Conservation (phyloP, 768 basidiomycete genomes). For the Dendrothele bispora region DNA sequence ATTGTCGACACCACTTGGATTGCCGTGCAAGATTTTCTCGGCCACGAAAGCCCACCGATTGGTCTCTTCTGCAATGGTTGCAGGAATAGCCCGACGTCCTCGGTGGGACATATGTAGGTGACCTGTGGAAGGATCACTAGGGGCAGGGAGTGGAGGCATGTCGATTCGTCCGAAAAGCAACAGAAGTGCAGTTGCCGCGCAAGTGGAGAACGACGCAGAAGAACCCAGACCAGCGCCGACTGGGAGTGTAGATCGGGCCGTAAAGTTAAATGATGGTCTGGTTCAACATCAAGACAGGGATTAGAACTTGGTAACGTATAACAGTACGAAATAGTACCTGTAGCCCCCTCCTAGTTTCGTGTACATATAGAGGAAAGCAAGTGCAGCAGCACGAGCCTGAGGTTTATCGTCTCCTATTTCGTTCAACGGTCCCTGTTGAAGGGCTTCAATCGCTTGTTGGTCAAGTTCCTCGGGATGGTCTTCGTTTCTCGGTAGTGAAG, state of each 20-base stretch:
- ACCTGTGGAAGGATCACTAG: conserved; percentile 44
- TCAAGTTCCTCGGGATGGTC: conserved; percentile 70
- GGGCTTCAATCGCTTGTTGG: conserved; percentile 67
- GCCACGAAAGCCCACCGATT: conserved; percentile 93
- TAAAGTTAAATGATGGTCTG: conserved; percentile 79
- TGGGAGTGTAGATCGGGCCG: conserved; percentile 85
- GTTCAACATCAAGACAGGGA: conserved; percentile 10
- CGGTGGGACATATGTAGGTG: conserved; percentile 65
- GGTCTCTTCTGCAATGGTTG: conserved; percentile 68
- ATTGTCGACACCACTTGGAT: conserved; percentile 97
- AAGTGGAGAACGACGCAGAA: conserved; percentile 93
- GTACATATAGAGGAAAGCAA: conserved; percentile 93
- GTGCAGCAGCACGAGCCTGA: conserved; percentile 39
- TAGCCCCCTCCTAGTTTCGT: conserved; percentile 66
- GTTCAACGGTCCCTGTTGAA: conserved; percentile 47
- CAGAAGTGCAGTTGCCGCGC: conserved; percentile 78
- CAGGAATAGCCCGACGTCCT: conserved; percentile 65
- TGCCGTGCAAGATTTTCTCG: conserved; percentile 97
- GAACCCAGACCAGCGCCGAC: conserved; percentile 96
- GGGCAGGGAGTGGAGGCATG: conserved; percentile 50
- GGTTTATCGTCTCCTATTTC: conserved; percentile 35
- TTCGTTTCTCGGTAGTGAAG: conserved; percentile 48
- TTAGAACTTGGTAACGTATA: conserved; percentile 11
- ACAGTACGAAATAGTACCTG: conserved; percentile 46
- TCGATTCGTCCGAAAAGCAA: conserved; percentile 71